Conservation (phyloP, 2,329 filamentous ascomycete species). For the Neofusicoccum parvum region DNA sequence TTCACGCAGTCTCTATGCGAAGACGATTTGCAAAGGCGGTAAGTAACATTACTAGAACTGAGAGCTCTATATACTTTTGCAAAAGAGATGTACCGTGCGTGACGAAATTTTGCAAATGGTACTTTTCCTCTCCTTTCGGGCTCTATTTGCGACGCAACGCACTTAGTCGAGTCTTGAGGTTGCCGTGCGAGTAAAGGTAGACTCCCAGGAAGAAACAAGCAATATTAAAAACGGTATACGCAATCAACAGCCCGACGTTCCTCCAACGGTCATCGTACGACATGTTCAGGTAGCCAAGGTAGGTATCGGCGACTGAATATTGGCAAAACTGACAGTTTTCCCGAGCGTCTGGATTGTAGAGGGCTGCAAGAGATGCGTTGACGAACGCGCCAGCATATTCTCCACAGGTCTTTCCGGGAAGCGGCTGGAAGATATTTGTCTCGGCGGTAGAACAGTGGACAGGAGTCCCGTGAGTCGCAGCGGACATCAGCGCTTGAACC, state of each 20-base stretch:
- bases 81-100: no score
- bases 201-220: conserved; percentile 48
- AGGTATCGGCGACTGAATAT: conserved; percentile 73
- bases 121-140: no score
- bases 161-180: no score
- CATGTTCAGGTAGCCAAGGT: conserved; percentile 76
- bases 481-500: conserved; percentile 44
- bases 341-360: conserved; percentile 49
- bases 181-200: neutral
- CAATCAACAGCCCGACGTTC: conserved; percentile 53
- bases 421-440: conserved; percentile 44
- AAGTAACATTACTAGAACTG: no score
- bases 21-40: no score
- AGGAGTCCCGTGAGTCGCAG: conserved; percentile 45
- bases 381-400: conserved; percentile 50
- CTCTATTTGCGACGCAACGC: no score
- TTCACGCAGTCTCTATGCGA: no score
- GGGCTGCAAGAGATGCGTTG: conserved; percentile 37
- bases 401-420: conserved; percentile 44
- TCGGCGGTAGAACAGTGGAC: conserved; percentile 54
- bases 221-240: conserved; percentile 51
- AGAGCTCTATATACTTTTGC: no score
- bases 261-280: conserved; percentile 46
- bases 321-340: conserved; percentile 54
- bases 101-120: no score